phyloP scores from a whole-genome alignment of 768 basidiomycete genomes.

The Rhodotorula paludigena region DNA sequence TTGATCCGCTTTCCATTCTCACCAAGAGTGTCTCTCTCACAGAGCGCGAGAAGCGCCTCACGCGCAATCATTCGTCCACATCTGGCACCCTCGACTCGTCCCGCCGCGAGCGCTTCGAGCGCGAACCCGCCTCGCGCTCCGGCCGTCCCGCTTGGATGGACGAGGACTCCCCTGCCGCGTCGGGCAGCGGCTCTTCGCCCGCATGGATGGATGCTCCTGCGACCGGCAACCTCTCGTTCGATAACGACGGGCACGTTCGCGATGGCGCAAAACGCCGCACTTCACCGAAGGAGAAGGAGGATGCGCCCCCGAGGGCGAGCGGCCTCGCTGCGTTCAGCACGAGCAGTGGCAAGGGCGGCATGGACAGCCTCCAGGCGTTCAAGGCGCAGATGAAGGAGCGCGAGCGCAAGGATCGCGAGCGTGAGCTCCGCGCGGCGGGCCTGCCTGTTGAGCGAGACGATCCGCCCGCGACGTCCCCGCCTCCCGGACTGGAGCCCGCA shows the following conservation, averaged over 20 bases:
- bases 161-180: constrained; percentile 9
- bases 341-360: constrained; percentile 15
- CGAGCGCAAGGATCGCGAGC: constrained; percentile 27
- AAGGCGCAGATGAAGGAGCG: constrained; percentile 39
- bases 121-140: background rate
- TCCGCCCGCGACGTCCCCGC: background rate
- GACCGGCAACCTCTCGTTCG: constrained; percentile 7
- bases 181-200: background rate
- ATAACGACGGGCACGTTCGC: background rate
- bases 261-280: too few species aligned
- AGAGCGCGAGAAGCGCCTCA: constrained; percentile 34
- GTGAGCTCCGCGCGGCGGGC: constrained; percentile 12
- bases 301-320: background rate
- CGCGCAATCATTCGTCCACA: constrained; percentile 2
- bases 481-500: background rate
- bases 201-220: constrained; percentile 31
- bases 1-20: too few species aligned
- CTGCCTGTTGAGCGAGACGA: background rate
- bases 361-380: constrained; percentile 36
- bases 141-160: constrained; percentile 36
- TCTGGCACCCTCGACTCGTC: background rate
- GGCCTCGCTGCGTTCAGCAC: background rate
- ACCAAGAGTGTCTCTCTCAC: background rate
- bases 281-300: constrained; percentile 1
- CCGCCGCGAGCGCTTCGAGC: background rate